Conservation (phyloP, 768 basidiomycete genomes). For the Postia placenta region DNA sequence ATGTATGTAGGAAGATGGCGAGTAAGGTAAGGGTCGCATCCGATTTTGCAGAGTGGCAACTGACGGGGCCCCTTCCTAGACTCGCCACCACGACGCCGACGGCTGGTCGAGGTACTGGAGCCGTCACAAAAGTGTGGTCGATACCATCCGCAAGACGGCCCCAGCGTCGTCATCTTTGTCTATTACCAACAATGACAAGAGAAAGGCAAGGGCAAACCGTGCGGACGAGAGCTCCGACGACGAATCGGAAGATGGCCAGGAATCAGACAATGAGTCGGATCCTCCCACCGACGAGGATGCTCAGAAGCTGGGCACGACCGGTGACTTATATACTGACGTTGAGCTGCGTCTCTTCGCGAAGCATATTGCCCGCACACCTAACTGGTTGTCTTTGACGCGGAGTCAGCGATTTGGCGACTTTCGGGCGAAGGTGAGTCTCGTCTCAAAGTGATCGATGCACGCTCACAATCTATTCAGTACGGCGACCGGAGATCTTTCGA, state of each 20-base stretch:
- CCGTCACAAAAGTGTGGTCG: constrained; percentile 56
- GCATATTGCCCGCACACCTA: constrained; percentile 43
- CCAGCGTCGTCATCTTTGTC: neutral
- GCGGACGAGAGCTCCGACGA: constrained; percentile 2
- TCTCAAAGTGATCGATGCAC: neutral
- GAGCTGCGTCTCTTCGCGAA: constrained; percentile 56
- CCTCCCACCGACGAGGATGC: constrained; percentile 18
- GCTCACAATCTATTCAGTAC: neutral
- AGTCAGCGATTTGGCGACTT: constrained; percentile 55
- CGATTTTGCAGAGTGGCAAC: neutral
- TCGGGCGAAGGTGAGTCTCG: constrained; percentile 37
- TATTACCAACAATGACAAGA: neutral
- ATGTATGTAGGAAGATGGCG: constrained; percentile 48
- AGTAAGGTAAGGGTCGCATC: constrained; percentile 40
- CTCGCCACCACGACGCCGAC: constrained; percentile 57
- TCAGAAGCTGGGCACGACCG: constrained; percentile 46
- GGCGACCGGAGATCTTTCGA: constrained; percentile 39
- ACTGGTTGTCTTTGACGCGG: constrained; percentile 36
- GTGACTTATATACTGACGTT: constrained; percentile 49
- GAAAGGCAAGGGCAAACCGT: neutral
- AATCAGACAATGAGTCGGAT: neutral
- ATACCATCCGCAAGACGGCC: constrained; percentile 38
- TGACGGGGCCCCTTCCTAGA: constrained; percentile 19
- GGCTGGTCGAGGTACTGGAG: constrained; percentile 72
- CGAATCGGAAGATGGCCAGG: neutral